These are phyloP conservation scores for Aspergillus persii DNA, from an alignment of 2,329 filamentous ascomycete species.

Conservation along the genomic window DNA sequence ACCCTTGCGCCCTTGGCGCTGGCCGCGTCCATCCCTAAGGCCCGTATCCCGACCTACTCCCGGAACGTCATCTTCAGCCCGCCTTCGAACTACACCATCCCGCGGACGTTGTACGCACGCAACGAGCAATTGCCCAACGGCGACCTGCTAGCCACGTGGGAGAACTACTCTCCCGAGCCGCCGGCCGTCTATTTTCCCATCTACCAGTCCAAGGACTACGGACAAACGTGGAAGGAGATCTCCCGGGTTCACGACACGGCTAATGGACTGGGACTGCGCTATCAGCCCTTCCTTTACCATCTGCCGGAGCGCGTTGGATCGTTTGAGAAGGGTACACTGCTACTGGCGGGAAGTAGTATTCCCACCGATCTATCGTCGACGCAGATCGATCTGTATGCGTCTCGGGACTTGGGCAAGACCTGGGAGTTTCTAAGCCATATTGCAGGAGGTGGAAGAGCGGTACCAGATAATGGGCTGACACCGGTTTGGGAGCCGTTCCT, in stretches of 20 bases:
- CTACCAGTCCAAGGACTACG: slow-evolving; percentile 52
- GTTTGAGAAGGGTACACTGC: slow-evolving; percentile 61
- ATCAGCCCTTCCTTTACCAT: slow-evolving; percentile 68
- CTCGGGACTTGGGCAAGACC: slow-evolving; percentile 57
- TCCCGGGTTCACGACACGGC: slow-evolving; percentile 62
- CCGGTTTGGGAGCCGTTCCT: slow-evolving; percentile 74
- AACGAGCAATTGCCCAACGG: slow-evolving; percentile 46
- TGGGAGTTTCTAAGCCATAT: slow-evolving; percentile 69
- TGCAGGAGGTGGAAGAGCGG: slow-evolving; percentile 61
- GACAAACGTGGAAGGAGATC: slow-evolving; percentile 62
- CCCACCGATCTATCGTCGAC: slow-evolving; percentile 57
- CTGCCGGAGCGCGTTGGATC: slow-evolving; percentile 58
- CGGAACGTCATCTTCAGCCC: slow-evolving; percentile 39
- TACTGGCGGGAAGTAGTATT: slow-evolving; percentile 59
- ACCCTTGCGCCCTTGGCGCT: neutral
- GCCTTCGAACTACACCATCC: slow-evolving; percentile 45
- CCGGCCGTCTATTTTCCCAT: slow-evolving; percentile 55
- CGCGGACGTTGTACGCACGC: slow-evolving; percentile 53
- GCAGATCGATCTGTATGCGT: slow-evolving; percentile 68
- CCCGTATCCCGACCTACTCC: neutral
- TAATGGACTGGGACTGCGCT: slow-evolving; percentile 64
- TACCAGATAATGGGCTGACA: slow-evolving; percentile 62
- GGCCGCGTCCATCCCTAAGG: neutral
- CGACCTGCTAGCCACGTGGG: slow-evolving; percentile 53
- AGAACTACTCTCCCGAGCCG: slow-evolving; percentile 55